These are phyloP conservation scores for Vicia sativa DNA, from an alignment of 306 rosid species.

Conservation along the genomic window DNA sequence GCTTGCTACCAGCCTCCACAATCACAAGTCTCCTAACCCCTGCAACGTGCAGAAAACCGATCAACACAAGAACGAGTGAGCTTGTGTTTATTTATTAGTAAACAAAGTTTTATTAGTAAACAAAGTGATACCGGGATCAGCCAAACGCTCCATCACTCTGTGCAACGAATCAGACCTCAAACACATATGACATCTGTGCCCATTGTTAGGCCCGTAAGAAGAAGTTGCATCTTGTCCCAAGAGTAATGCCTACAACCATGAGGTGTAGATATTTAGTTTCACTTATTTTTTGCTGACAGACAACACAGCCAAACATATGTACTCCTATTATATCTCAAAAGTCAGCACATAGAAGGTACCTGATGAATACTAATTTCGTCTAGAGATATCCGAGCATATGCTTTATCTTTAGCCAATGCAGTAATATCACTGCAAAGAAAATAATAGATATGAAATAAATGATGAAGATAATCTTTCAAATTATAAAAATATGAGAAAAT, in stretches of 20 bases:
- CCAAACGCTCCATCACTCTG: constrained; percentile 80
- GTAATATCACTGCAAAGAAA: constrained; percentile 74
- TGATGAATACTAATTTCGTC: constrained; percentile 73
- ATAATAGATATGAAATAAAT: constrained; percentile 16
- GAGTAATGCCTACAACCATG: constrained; percentile 63
- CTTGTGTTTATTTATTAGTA: not conserved
- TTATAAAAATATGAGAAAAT: constrained; percentile 20
- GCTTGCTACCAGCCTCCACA: constrained; percentile 93
- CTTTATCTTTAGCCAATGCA: constrained; percentile 86
- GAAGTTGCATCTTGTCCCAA: constrained; percentile 70
- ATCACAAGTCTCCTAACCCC: constrained; percentile 86
- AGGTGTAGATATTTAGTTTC: constrained; percentile 20
- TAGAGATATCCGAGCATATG: constrained; percentile 67
- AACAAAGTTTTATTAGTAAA: constrained; percentile 30
- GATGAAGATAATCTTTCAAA: constrained; percentile 30
- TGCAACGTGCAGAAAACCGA: constrained; percentile 39
- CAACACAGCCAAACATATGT: constrained; percentile 15
- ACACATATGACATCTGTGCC: constrained; percentile 84
- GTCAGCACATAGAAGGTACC: constrained; percentile 50
- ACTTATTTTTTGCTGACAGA: constrained; percentile 21
- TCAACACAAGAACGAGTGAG: constrained; percentile 18
- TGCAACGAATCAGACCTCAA: constrained; percentile 78
- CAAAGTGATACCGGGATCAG: constrained; percentile 63
- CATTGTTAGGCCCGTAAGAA: constrained; percentile 49
- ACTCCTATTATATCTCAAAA: constrained; percentile 16